These are phyloP conservation scores for Jacaranda copaia DNA, from an alignment of 257 asterid species.

Conservation along the genomic window DNA sequence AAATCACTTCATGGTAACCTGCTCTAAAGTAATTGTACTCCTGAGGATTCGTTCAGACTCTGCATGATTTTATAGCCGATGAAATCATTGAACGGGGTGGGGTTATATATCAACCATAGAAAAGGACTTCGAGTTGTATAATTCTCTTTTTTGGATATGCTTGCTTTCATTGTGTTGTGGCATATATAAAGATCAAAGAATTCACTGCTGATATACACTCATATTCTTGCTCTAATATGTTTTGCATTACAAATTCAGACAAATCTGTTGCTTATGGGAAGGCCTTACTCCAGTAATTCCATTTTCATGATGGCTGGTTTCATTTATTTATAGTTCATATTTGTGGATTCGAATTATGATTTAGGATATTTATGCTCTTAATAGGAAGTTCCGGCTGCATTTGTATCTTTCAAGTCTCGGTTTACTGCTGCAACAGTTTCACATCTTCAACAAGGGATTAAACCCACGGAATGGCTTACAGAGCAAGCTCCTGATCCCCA, in stretches of 20 bases:
- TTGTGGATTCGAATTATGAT: slow-evolving; percentile 5
- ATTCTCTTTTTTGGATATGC: neutral
- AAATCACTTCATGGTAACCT: neutral
- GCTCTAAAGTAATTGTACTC: neutral
- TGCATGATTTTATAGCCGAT: slow-evolving; percentile 18
- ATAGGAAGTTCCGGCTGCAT: slow-evolving; percentile 94
- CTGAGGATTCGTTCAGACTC: neutral
- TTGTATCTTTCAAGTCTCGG: slow-evolving; percentile 92
- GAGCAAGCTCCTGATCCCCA: slow-evolving; percentile 95
- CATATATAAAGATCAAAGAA: neutral
- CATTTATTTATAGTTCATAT: slow-evolving; percentile 22
- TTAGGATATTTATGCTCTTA: slow-evolving; percentile 5
- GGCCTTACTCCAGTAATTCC: slow-evolving; percentile 8
- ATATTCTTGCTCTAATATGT: neutral
- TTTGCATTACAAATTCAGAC: neutral
- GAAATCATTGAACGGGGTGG: neutral
- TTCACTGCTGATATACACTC: neutral
- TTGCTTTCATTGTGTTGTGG: slow-evolving; percentile 6
- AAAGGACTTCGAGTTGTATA: neutral
- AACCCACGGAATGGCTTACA: slow-evolving; percentile 90
- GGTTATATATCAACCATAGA: neutral
- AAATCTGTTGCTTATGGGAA: neutral
- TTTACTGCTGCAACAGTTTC: slow-evolving; percentile 76
- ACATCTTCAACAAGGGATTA: slow-evolving; percentile 77
- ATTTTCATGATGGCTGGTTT: slow-evolving; percentile 7